Percentiles rank a stretch among this genome's conserved stretches.
phyloP scores from a whole-genome alignment of 306 rosid genomes.

The Trifolium dubium region DNA sequence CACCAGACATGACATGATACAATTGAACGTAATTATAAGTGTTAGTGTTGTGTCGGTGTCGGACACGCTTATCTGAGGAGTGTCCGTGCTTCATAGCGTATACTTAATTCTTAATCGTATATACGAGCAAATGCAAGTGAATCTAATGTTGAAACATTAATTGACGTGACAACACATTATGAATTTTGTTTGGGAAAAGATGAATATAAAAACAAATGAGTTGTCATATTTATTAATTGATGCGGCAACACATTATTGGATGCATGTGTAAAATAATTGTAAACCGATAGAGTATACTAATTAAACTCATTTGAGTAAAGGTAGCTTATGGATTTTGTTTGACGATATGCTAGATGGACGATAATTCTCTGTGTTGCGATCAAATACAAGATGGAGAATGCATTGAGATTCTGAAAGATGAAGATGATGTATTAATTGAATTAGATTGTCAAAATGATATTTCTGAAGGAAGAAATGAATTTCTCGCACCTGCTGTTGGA shows the following conservation, averaged over 20 bases:
- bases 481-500: conserved; percentile 83
- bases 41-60: not conserved
- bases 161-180: no score
- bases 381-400: conserved; percentile 61
- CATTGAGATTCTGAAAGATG: conserved; percentile 58
- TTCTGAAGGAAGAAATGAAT: conserved; percentile 66
- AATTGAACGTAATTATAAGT: not conserved
- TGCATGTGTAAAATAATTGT: no score
- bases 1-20: no score
- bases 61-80: no score
- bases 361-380: conserved; percentile 52
- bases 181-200: no score
- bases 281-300: no score
- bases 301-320: not conserved
- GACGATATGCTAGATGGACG: conserved; percentile 66
- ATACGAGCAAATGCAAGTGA: not conserved
- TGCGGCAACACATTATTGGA: no score
- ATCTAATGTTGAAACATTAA: no score
- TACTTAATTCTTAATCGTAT: not conserved
- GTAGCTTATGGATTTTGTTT: conserved; percentile 37
- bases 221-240: no score
- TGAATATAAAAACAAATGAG: no score
- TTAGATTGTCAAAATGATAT: conserved; percentile 60
- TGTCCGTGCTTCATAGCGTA: no score
- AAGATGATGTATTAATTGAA: conserved; percentile 52